Evolutionary conservation across 345 rosid species (phyloP).

Genomic region (Trapa incisa): DNA sequence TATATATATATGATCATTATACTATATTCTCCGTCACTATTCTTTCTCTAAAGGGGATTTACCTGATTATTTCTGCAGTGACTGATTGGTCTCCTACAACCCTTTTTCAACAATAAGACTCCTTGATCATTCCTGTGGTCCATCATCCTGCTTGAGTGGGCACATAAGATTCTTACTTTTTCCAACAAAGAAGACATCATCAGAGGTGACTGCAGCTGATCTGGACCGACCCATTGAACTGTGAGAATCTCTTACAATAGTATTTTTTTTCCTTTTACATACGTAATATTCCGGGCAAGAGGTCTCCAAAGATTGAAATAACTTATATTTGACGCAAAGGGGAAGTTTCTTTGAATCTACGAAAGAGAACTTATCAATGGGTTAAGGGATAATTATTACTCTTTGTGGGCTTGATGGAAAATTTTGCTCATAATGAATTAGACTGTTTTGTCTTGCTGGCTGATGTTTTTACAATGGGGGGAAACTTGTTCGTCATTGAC

Average conservation of each 20-base stretch:
- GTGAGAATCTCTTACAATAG: too few species aligned
- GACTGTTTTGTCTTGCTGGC: not conserved
- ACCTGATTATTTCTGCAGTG: too few species aligned
- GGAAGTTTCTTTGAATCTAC: too few species aligned
- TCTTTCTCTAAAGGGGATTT: too few species aligned
- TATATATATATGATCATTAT: not conserved
- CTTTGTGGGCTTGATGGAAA: conserved; percentile 1
- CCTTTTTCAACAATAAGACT: not conserved
- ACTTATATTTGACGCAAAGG: too few species aligned
- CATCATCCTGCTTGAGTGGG: not conserved
- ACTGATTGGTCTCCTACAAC: not conserved
- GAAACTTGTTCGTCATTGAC: conserved; percentile 11
- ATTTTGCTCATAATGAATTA: conserved; percentile 4
- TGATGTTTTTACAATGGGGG: not conserved
- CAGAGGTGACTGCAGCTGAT: too few species aligned
- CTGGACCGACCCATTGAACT: too few species aligned
- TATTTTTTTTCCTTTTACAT: too few species aligned
- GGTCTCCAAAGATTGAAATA: too few species aligned
- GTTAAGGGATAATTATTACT: too few species aligned
- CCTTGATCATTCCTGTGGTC: not conserved
- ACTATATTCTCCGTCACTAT: not conserved
- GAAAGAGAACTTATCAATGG: too few species aligned
- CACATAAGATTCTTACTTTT: conserved; percentile 1
- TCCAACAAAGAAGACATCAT: conserved; percentile 6
- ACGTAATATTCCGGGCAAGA: too few species aligned